phyloP scores from a whole-genome alignment of 1,284 basidiomycete species.

The Trametes hirsuta region DNA sequence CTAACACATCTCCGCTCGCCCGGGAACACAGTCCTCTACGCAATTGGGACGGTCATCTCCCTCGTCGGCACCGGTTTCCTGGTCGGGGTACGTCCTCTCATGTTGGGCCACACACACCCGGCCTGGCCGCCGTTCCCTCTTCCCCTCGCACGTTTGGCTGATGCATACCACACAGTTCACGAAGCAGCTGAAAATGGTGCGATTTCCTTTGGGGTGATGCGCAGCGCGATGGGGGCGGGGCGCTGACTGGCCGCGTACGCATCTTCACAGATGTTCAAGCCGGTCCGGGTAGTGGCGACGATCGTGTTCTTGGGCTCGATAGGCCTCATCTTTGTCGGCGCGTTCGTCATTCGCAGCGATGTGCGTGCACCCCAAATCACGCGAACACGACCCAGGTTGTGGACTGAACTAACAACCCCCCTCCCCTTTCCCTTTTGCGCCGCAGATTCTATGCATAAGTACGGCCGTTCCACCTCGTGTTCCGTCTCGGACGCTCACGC shows the following conservation, averaged over 20 bases:
- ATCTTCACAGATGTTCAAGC: slow-evolving; percentile 84
- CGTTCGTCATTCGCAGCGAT: slow-evolving; percentile 72
- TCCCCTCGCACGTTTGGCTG: too few species aligned
- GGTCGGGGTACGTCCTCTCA: slow-evolving; percentile 64
- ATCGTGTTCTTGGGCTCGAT: slow-evolving; percentile 80
- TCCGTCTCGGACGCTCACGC: background rate
- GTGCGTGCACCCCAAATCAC: slow-evolving; percentile 44
- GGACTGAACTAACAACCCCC: background rate
- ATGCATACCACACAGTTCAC: slow-evolving; percentile 55
- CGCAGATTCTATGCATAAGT: slow-evolving; percentile 52
- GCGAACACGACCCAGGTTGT: background rate
- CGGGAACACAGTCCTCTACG: slow-evolving; percentile 71
- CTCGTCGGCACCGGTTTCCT: slow-evolving; percentile 90
- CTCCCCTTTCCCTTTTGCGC: background rate
- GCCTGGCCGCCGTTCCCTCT: background rate
- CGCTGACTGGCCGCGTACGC: background rate
- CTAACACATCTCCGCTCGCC: background rate
- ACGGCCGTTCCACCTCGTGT: slow-evolving; percentile 26
- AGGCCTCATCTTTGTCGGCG: slow-evolving; percentile 78
- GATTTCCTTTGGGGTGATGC: slow-evolving; percentile 18
- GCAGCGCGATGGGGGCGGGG: slow-evolving; percentile 3
- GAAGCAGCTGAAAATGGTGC: slow-evolving; percentile 79
- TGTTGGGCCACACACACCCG: background rate
- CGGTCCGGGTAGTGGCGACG: slow-evolving; percentile 85
- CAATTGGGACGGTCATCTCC: slow-evolving; percentile 80